These are phyloP conservation scores for Davidsoniella neocaledoniae DNA, from an alignment of 2,329 filamentous ascomycete species.

Conservation along the genomic window DNA sequence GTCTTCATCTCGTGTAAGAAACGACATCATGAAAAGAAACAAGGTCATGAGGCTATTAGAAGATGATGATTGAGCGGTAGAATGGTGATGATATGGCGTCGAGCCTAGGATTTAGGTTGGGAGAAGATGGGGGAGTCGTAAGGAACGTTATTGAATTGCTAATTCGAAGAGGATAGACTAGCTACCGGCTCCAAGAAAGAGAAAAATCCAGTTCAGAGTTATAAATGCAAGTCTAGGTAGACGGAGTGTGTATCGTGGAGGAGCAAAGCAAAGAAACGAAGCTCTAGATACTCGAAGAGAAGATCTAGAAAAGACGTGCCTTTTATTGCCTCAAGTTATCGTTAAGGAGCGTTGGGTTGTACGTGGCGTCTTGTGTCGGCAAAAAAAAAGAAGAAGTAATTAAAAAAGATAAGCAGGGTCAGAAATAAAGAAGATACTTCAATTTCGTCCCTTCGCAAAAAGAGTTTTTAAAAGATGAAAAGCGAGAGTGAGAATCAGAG, in stretches of 20 bases:
- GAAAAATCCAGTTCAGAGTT: background rate
- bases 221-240: background rate
- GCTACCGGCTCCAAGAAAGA: background rate
- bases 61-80: background rate
- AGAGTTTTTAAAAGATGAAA: background rate
- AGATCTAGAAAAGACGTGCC: background rate
- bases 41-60: background rate
- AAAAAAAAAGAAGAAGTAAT: background rate
- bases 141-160: constrained; percentile 6
- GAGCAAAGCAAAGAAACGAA: no score
- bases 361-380: constrained; percentile 12
- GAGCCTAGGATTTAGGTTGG: constrained; percentile 7
- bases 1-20: no score
- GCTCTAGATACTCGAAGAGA: no score
- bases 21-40: no score
- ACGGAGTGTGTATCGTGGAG: constrained; percentile 6
- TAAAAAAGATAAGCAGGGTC: background rate
- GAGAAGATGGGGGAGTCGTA: constrained; percentile 1
- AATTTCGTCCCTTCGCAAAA: background rate
- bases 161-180: background rate
- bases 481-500: constrained; percentile 2
- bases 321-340: background rate
- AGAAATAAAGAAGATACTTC: background rate
- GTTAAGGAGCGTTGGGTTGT: constrained; percentile 10
- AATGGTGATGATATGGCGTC: constrained; percentile 6